phyloP scores from a whole-genome alignment of 805 yeast species.

The Suhomyces faveliae region DNA sequence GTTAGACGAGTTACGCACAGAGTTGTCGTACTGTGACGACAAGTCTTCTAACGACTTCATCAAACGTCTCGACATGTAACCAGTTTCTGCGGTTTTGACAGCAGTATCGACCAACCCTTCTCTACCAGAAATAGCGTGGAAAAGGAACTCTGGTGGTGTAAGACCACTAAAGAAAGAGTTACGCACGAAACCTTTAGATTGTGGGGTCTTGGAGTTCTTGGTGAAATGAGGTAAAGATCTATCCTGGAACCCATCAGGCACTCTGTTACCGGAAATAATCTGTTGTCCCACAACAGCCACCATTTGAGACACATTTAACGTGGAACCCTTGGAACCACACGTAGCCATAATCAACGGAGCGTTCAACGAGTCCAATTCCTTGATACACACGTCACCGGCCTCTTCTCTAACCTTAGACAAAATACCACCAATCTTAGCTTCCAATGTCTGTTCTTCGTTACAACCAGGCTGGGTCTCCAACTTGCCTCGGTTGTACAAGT shows the following conservation, averaged over 20 bases:
- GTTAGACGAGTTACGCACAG: slow-evolving; percentile 92
- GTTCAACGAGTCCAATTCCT: slow-evolving; percentile 82
- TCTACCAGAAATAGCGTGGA: slow-evolving; percentile 99
- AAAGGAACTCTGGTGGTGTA: slow-evolving; percentile 93
- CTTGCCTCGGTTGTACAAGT: slow-evolving; percentile 73
- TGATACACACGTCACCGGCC: slow-evolving; percentile 96
- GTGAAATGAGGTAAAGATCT: slow-evolving; percentile 96
- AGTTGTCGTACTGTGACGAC: slow-evolving; percentile 87
- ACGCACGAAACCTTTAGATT: slow-evolving; percentile 95
- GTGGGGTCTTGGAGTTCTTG: slow-evolving; percentile 94
- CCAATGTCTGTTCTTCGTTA: slow-evolving; percentile 96
- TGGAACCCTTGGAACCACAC: slow-evolving; percentile 98
- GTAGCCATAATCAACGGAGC: slow-evolving; percentile 99
- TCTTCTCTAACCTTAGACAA: slow-evolving; percentile 97
- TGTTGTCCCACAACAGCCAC: slow-evolving; percentile 99
- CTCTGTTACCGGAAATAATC: slow-evolving; percentile 97
- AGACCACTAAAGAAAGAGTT: slow-evolving; percentile 93
- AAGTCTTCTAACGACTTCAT: slow-evolving; percentile 98
- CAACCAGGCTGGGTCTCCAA: slow-evolving; percentile 99
- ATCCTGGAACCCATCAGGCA: slow-evolving; percentile 99
- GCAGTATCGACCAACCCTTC: slow-evolving; percentile 99
- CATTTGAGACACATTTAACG: slow-evolving; percentile 98
- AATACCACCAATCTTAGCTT: slow-evolving; percentile 95
- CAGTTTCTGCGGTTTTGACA: slow-evolving; percentile 98
- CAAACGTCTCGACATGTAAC: slow-evolving; percentile 96